These are phyloP conservation scores for Ophiostoma tasmaniense DNA, from an alignment of 2,329 filamentous ascomycete species.

Conservation along the genomic window DNA sequence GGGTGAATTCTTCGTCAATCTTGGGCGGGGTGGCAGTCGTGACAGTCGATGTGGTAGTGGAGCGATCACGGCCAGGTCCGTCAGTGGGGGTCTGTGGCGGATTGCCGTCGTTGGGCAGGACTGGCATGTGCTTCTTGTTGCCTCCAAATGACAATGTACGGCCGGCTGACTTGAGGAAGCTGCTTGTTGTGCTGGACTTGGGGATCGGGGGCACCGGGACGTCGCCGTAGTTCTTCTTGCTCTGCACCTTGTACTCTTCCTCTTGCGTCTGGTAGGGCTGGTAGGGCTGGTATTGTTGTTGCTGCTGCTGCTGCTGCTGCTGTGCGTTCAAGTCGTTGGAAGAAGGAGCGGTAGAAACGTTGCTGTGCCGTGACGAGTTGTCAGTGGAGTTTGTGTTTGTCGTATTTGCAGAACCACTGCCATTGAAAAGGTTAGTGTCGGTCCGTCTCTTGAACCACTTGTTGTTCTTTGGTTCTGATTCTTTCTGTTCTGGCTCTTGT, in stretches of 20 bases:
- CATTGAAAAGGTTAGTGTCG: slow-evolving; percentile 30
- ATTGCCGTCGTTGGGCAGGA: slow-evolving; percentile 29
- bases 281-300: slow-evolving; percentile 11
- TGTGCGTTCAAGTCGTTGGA: slow-evolving; percentile 40
- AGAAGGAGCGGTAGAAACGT: slow-evolving; percentile 53
- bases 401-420: slow-evolving; percentile 53
- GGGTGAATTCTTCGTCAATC: slow-evolving; percentile 36
- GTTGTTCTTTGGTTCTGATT: slow-evolving; percentile 1
- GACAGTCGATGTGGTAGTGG: slow-evolving; percentile 46
- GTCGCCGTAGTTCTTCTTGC: slow-evolving; percentile 34
- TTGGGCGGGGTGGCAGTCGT: slow-evolving; percentile 46
- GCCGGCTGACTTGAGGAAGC: slow-evolving; percentile 48
- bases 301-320: slow-evolving; percentile 14
- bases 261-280: slow-evolving; percentile 10
- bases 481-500: not conserved
- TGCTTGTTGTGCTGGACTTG: slow-evolving; percentile 39
- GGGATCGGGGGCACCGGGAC: slow-evolving; percentile 35
- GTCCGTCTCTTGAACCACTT: not conserved
- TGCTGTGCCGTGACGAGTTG: slow-evolving; percentile 54
- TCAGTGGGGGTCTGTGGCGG: slow-evolving; percentile 24
- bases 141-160: slow-evolving; percentile 54
- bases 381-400: slow-evolving; percentile 52
- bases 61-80: slow-evolving; percentile 36
- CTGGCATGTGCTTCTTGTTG: slow-evolving; percentile 40
- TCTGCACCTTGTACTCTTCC: slow-evolving; percentile 33